phyloP scores from a whole-genome alignment of 2,329 filamentous ascomycete species.

The Clarireedia paspali region DNA sequence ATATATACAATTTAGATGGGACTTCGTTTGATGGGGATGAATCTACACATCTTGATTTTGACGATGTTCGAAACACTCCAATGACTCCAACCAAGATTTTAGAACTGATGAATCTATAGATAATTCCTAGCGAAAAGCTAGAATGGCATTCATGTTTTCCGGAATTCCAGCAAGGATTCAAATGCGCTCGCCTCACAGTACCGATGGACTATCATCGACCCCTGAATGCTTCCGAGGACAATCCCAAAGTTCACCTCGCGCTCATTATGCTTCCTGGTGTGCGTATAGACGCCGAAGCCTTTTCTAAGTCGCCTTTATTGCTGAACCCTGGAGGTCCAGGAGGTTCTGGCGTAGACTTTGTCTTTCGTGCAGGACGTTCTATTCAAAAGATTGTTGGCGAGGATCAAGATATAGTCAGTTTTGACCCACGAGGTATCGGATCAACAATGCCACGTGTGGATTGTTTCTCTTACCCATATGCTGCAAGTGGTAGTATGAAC shows the following conservation, averaged over 20 bases:
- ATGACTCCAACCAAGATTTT: background rate
- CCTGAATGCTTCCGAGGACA: conserved; percentile 27
- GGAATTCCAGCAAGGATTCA: conserved; percentile 14
- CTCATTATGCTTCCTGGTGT: conserved; percentile 20
- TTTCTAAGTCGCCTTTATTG: conserved; percentile 34
- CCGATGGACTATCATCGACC: conserved; percentile 40
- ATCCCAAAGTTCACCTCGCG: conserved; percentile 25
- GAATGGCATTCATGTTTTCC: conserved; percentile 37
- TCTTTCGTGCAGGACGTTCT: conserved; percentile 20
- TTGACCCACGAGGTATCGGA: conserved; percentile 44
- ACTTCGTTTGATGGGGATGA: background rate
- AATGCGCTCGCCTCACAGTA: conserved; percentile 39
- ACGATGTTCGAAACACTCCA: background rate
- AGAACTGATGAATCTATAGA: conserved; percentile 25
- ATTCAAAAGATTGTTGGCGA: conserved; percentile 33
- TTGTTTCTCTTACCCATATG: conserved; percentile 37
- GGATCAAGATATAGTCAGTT: conserved; percentile 39
- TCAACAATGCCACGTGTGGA: conserved; percentile 42
- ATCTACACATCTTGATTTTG: conserved; percentile 1
- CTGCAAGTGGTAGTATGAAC: conserved; percentile 20
- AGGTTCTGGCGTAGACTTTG: conserved; percentile 33
- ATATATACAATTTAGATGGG: background rate
- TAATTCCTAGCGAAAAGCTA: conserved; percentile 37
- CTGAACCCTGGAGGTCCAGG: conserved; percentile 42
- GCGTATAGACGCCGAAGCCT: conserved; percentile 19